Base-by-base conservation (phyloP, 148 eudicot species). In the Arbutus unedo region DNA sequence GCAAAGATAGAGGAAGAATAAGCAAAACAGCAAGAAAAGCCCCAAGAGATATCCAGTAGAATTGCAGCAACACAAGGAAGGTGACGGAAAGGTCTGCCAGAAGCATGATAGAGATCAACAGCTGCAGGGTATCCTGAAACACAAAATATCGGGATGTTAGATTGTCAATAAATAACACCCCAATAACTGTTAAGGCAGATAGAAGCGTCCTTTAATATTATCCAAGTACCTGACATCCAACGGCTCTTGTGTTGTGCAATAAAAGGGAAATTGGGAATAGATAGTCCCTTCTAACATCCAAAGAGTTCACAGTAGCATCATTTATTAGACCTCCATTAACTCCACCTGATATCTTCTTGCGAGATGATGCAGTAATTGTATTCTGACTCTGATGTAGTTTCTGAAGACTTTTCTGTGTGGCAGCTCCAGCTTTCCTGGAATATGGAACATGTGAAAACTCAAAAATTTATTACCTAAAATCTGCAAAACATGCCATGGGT, bases 1-100 rank as follows among this genome's bases (percentile, higher is more conserved):
- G 91, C 87, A 94, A 84, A 49, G 98, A 92, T 60, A 94, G 86
- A 82, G 98, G 98, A 82, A 94, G 98, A 87, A 94, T 86, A 59
- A 94, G 93, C 83, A 94, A 85, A 72, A 94, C 90, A 67, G 91
- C 91, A 56, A 94, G 90, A 87, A 94, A 94, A 72, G 87, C 92
- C 79, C 91, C 95, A 43, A 93, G 92, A 72, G 96, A 91, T 80
- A 91, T 87, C 98, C 96, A 94, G 84, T 91, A 94, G 84, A 87
- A 91, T 77, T 92, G 87, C 81, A 94, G 88, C 86, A 94, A 89
- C 83, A 85, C 83, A 19, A 94, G 98, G 79, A 91, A 88, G 16
- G 98, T 93, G 62, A 90, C 89, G 18, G 89, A 90, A 79, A 94
- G 92, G 83, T 94, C 98, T 18, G 92, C 91, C 86, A 94, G 84